Base-by-base conservation (phyloP, 805 yeast genomes). In the Tetrapisispora pingtungensis region DNA sequence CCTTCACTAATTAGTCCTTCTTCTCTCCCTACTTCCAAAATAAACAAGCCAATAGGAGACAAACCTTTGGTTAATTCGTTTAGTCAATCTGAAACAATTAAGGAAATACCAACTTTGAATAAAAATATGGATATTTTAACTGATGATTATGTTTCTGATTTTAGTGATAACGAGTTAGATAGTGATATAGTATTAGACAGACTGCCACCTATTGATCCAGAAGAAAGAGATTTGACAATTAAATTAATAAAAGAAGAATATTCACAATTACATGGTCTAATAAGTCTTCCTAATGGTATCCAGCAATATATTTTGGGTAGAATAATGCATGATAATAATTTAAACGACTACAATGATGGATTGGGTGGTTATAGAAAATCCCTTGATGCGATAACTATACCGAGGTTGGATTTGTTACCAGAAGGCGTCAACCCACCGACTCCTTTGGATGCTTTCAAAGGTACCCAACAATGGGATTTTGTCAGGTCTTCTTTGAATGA, bases 371-470 rank as follows among this genome's bases (percentile, higher is more conserved):
- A 54, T 39, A 53, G 62, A 45, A 56, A 59, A 35, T 53, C 59
- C 20, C 49, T 58, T 20, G 62, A 59, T 37, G 39, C 55, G 7
- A 59, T 66, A 41, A 38, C 43, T 26, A 48, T 55, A 32, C 53
- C 58, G 15, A 51, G 65, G 41, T 45, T 61, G 15, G 48, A 49
- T 27, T 49, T 46, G 3, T 45, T 57, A 27, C 64, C 66, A 12
- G 7, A 32, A 4, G 60, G 61, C 13, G 64, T 59, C 0, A 56
- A 57, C 40, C 66, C 65, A 20, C 67, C 65, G 15, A 57, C 62
- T 26, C 66, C 67, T 13, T 43, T 61, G 38, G 66, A 62, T 49
- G 63, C 64, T 6, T 56, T 60, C 39, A 58, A 65, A 39, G 58
- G 62, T 19, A 57, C 58, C 14, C 63, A 59, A 24, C 61, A 60